These are phyloP conservation scores for Daldinia sp. DNA, from an alignment of 2,329 filamentous ascomycete genomes.

Conservation along the genomic window DNA sequence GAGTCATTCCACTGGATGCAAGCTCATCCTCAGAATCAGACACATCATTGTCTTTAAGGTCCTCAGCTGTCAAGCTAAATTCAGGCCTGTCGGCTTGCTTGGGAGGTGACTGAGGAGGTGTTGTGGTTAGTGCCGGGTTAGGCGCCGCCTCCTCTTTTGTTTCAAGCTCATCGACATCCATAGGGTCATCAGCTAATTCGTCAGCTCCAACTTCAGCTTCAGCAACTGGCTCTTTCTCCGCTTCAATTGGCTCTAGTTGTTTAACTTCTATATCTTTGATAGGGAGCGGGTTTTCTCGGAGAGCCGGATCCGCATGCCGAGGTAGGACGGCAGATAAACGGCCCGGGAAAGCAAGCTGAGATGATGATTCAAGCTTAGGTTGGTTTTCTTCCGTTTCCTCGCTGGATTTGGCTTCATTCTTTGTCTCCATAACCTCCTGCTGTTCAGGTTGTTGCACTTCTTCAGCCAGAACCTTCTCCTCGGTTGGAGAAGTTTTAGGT, in stretches of 20 bases:
- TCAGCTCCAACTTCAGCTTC: constrained; percentile 18
- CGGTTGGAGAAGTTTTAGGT: constrained; percentile 32
- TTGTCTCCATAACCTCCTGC: constrained; percentile 18
- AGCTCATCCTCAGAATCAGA: constrained; percentile 69
- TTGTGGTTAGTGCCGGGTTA: constrained; percentile 47
- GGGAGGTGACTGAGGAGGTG: constrained; percentile 50
- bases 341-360: constrained; percentile 58
- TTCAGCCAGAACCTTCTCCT: constrained; percentile 33
- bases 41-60: constrained; percentile 57
- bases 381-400: constrained; percentile 47
- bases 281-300: constrained; percentile 51
- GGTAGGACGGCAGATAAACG: constrained; percentile 61
- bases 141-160: constrained; percentile 38
- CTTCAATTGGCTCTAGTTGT: constrained; percentile 24
- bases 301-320: constrained; percentile 56
- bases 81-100: constrained; percentile 45
- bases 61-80: constrained; percentile 63
- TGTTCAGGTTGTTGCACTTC: constrained; percentile 26
- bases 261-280: constrained; percentile 14
- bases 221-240: constrained; percentile 15
- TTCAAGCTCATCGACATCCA: constrained; percentile 50
- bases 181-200: constrained; percentile 32
- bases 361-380: constrained; percentile 51
- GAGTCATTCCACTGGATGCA: constrained; percentile 50
- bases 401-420: constrained; percentile 22